Percentiles rank a stretch among this genome's conserved stretches.
phyloP scores from a whole-genome alignment of 805 yeast species.

The Candida berthetii region DNA sequence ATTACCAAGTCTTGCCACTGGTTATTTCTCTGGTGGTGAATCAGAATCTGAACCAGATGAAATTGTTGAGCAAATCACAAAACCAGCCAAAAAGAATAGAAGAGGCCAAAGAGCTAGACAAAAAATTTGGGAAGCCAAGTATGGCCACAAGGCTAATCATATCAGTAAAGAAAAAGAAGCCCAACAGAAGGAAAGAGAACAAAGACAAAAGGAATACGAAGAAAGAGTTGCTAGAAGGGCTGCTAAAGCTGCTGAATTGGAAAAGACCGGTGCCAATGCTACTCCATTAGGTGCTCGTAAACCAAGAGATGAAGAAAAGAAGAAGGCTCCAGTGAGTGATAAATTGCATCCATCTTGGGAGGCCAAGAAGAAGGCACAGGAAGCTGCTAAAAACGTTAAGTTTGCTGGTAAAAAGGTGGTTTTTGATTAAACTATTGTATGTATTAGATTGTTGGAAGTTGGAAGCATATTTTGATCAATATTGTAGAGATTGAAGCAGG shows the following conservation, averaged over 20 bases:
- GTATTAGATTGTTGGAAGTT: no score
- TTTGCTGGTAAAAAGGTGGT: conserved; percentile 82
- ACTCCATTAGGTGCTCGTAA: conserved; percentile 33
- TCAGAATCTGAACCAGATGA: conserved; percentile 53
- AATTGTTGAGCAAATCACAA: conserved; percentile 45
- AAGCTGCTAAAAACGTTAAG: conserved; percentile 53
- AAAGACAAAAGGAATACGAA: conserved; percentile 60
- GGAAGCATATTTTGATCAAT: no score
- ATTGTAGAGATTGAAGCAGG: no score
- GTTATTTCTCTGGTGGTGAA: conserved; percentile 75
- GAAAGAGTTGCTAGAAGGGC: conserved; percentile 67
- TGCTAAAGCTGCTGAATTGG: conserved; percentile 32
- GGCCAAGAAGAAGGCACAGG: conserved; percentile 75
- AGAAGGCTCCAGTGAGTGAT: conserved; percentile 8
- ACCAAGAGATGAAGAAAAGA: conserved; percentile 8
- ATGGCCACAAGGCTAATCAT: conserved; percentile 80
- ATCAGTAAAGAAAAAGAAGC: conserved; percentile 59
- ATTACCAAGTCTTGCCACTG: conserved; percentile 69
- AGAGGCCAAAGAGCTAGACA: conserved; percentile 97
- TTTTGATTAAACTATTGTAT: conserved; percentile 40
- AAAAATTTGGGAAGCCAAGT: conserved; percentile 92
- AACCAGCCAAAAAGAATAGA: conserved; percentile 69
- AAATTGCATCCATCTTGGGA: conserved; percentile 95
- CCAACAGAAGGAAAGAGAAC: conserved; percentile 47
- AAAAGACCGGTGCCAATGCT: conserved; percentile 29